Evolutionary conservation across 192 early-diverging fungal species (phyloP), one percentile per base, ranked within the genome.

Genomic region (Haplosporangium gracile): DNA sequence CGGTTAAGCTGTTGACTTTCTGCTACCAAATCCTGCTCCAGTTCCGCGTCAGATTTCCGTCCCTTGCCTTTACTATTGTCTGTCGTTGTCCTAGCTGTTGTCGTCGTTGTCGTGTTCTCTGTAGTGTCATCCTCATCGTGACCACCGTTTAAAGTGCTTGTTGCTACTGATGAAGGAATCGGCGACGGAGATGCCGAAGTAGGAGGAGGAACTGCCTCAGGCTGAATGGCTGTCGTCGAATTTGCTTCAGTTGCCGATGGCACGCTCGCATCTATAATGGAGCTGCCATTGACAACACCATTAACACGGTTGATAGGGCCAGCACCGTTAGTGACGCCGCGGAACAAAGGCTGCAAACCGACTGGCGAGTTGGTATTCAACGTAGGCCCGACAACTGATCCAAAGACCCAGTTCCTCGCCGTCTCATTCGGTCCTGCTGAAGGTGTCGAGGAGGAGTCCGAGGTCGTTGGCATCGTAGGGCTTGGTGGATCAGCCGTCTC

Each of bases 31-130:
- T 60, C 70, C 38, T 57, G 47, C 18, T 49, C 51, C 26, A 77
- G 53, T 2, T 81, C 84, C 7, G 55, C 69, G 0, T 86, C 84
- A 5, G 47, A 55, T 36, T 81, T 86, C 63, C 77, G 77, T 36
- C 75, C 79, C 40, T 86, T 86, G 57, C 84, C 84, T 53, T 86
- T 86, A 40, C 60, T 80, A 74, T 39, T 73, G 18, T 29, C 60
- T 29, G 49, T 16, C 3, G 49, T 20, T 5, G 47, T 51, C 15
- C 18, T 22, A 5, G 49, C 49, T 51, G 49, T 18, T 20, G 49
- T 51, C 39, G 18, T 43, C 4, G 16, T 71, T 68, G 22, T 43
- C 53, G 4, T 74, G 53, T 38, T 45, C 60, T 5, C 16, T 38
- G 49, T 16, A 1, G 4, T 22, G n/a, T 26, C 45, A 38, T 39